Conservation (phyloP, 192 early-diverging fungal genomes). For the Globomyces pollinis-pini region DNA sequence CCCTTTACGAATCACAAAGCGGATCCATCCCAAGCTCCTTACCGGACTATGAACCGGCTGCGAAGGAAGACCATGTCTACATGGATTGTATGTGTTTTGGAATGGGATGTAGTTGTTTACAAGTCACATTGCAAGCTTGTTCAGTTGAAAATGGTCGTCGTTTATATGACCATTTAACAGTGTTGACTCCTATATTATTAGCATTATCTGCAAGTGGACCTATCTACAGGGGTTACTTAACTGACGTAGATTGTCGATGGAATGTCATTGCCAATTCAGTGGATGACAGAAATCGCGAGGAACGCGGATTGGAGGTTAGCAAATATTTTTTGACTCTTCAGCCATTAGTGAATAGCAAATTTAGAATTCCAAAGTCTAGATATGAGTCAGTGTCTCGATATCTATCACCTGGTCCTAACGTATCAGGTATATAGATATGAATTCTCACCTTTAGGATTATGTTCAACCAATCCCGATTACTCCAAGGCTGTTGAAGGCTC, state of each 20-base stretch:
- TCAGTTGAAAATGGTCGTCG: constrained; percentile 83
- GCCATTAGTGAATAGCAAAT: constrained; percentile 28
- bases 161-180: constrained; percentile 92
- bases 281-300: constrained; percentile 86
- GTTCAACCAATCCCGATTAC: background rate
- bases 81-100: constrained; percentile 99
- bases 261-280: constrained; percentile 89
- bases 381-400: constrained; percentile 93
- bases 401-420: constrained; percentile 53
- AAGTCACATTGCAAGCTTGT: constrained; percentile 95
- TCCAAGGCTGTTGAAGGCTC: constrained; percentile 38
- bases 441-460: too few species aligned
- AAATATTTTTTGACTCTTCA: background rate
- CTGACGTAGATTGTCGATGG: constrained; percentile 96
- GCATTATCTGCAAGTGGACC: constrained; percentile 87
- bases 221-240: constrained; percentile 87
- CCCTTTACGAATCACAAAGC: background rate
- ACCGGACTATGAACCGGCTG: constrained; percentile 57
- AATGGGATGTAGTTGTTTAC: constrained; percentile 96
- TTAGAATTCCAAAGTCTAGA: constrained; percentile 87
- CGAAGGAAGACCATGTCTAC: constrained; percentile 89
- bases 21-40: constrained; percentile 25
- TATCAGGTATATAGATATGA: constrained; percentile 38
- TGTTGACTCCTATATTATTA: constrained; percentile 88
- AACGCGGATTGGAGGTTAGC: constrained; percentile 76